These are phyloP conservation scores for Vigna nakashimae DNA, from an alignment of 306 rosid genomes.

Conservation along the genomic window DNA sequence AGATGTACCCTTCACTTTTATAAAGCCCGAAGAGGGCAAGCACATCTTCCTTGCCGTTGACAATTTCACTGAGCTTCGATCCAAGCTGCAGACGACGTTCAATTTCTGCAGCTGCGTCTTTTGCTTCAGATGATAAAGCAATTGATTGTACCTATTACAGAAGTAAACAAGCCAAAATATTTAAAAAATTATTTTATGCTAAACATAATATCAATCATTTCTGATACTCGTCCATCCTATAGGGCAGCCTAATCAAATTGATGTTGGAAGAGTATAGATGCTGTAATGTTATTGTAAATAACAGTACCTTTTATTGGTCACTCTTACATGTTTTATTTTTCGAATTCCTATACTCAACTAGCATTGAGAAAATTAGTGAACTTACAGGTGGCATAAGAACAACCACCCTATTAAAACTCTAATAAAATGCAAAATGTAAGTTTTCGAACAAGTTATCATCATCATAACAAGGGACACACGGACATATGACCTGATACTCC, in stretches of 20 bases:
- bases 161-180: slow-evolving; percentile 36
- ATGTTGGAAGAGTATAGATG: slow-evolving; percentile 10
- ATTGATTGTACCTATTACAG: slow-evolving; percentile 53
- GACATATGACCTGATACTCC: slow-evolving; percentile 18
- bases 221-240: neutral
- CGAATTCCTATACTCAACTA: neutral
- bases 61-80: slow-evolving; percentile 82
- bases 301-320: slow-evolving; percentile 29
- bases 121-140: slow-evolving; percentile 77
- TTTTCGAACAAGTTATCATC: slow-evolving; percentile 7
- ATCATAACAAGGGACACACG: neutral
- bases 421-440: neutral
- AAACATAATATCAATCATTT: slow-evolving; percentile 26
- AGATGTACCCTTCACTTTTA: slow-evolving; percentile 80
- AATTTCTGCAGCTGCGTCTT: slow-evolving; percentile 81
- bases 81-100: slow-evolving; percentile 83
- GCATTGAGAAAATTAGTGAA: neutral
- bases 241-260: slow-evolving; percentile 18
- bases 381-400: neutral
- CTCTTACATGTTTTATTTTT: slow-evolving; percentile 2
- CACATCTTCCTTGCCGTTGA: slow-evolving; percentile 68
- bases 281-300: slow-evolving; percentile 24
- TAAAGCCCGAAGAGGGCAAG: slow-evolving; percentile 73
- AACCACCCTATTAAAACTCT: slow-evolving; percentile 14
- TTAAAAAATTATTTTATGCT: slow-evolving; percentile 27